Percentiles rank a stretch among this genome's conserved stretches.
Conservation (phyloP, 805 yeast genomes). For the Myxozyma vanderwaltii region DNA sequence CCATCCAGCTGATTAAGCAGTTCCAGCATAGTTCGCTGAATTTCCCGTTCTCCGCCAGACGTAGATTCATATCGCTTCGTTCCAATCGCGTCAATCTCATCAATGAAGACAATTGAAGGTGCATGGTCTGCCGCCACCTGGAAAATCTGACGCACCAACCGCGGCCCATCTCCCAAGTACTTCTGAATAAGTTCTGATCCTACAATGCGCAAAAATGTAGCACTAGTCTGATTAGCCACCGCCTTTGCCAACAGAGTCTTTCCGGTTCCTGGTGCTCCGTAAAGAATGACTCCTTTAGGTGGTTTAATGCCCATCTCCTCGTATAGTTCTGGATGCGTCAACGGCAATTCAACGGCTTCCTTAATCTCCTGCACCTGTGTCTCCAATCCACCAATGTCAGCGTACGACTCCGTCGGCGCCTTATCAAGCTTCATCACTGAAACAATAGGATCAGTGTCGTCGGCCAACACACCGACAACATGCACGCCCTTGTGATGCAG, state of each 20-base stretch:
- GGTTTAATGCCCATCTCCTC: constrained; percentile 99
- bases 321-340: constrained; percentile 94
- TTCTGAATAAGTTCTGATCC: constrained; percentile 97
- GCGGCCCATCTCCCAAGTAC: constrained; percentile 96
- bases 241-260: constrained; percentile 95
- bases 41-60: constrained; percentile 96
- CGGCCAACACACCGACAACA: constrained; percentile 96
- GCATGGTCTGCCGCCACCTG: constrained; percentile 97
- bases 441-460: constrained; percentile 97
- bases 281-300: constrained; percentile 94
- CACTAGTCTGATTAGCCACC: constrained; percentile 96
- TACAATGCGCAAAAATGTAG: constrained; percentile 92
- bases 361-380: constrained; percentile 95
- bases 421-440: constrained; percentile 97
- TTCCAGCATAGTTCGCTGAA: constrained; percentile 97
- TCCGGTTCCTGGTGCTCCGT: constrained; percentile 99
- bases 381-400: constrained; percentile 97
- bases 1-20: constrained; percentile 94
- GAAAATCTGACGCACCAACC: constrained; percentile 89
- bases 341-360: constrained; percentile 93
- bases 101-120: constrained; percentile 97
- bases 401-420: constrained; percentile 94
- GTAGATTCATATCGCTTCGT: constrained; percentile 91
- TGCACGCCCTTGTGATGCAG: constrained; percentile 95
- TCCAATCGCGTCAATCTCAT: constrained; percentile 98